A percentile compares a stretch with the other conserved stretches of the same genome.
Evolutionary conservation across 83 land plant genomes (phyloP).

Genomic region (Picea abies): DNA sequence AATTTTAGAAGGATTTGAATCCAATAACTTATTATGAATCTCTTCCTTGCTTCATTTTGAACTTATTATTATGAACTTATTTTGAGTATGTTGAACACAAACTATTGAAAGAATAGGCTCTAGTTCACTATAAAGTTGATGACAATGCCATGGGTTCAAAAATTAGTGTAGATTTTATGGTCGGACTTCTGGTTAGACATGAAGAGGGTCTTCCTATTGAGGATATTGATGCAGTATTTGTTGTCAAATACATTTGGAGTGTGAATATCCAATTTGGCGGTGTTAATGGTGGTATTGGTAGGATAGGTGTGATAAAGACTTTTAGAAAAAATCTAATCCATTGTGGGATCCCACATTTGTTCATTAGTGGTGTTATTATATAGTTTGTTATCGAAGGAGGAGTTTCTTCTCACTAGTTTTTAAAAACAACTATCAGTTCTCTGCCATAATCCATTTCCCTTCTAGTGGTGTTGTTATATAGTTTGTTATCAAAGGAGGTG

Average conservation of each 20-base stretch:
- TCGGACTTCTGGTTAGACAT: neutral
- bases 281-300: slow-evolving; percentile 22
- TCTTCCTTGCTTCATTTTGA: neutral
- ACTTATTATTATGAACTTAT: neutral
- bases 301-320: slow-evolving; percentile 38
- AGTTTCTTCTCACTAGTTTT: slow-evolving; percentile 27
- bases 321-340: slow-evolving; percentile 35
- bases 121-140: neutral
- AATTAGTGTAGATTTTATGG: neutral
- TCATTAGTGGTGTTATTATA: neutral
- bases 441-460: no score
- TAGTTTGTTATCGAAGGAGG: slow-evolving; percentile 32
- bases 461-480: no score
- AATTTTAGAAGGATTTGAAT: neutral
- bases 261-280: neutral
- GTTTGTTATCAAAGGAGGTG: no score
- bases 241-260: neutral
- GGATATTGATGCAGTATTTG: neutral
- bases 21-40: neutral
- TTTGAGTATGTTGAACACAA: slow-evolving; percentile 21
- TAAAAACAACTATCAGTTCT: no score
- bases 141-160: neutral
- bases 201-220: neutral
- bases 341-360: neutral
- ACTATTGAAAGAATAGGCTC: slow-evolving; percentile 45